Evolutionary conservation across 805 yeast species (phyloP), one percentile per base, ranked within the genome.

Genomic region (Pichia scutulata): DNA sequence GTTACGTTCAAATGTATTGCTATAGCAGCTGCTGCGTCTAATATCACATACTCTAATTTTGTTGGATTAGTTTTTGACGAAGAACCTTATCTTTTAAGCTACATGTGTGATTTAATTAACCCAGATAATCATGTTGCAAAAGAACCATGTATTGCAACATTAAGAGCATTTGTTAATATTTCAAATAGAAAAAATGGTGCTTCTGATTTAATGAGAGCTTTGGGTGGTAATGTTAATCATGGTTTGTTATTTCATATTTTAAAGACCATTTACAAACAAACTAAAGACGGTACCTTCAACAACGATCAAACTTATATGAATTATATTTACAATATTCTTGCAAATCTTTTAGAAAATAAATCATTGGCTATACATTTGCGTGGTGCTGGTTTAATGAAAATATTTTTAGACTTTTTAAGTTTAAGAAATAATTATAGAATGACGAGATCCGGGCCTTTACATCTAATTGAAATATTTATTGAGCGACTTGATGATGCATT

Each of bases 151-250:
- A 66, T 76, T 41, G 76, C 82, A 41, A 86, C 92, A 1, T 64
- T 82, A 46, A 78, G 80, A 52, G 77, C 90, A 0, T 70, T 90
- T 47, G 86, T 85, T 54, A 78, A 82, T 54, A 78, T 88, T 7
- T 76, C 95, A 1, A 70, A 76, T 21, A 81, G 80, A 59, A 80
- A 80, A 44, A 75, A 75, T 4, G 84, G 89, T 78, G 83, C 90
- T 18, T 73, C 83, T 46, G 97, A 89, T 56, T 73, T 90, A 22
- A 73, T 89, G 48, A 75, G 89, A 51, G 81, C 86, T 13, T 65
- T 89, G 55, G 88, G 93, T 21, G 97, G 93, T 10, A 88, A 88
- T 62, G 89, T 90, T 39, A 81, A 82, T 53, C 96, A 90, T 65
- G 97, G 97, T 1, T 68, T 81, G 13, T 61, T 90, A 39, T 86